Evolutionary conservation across 2,329 filamentous ascomycete species (phyloP), one percentile per base, ranked within the genome.

Genomic region (Beauveria asiatica): DNA sequence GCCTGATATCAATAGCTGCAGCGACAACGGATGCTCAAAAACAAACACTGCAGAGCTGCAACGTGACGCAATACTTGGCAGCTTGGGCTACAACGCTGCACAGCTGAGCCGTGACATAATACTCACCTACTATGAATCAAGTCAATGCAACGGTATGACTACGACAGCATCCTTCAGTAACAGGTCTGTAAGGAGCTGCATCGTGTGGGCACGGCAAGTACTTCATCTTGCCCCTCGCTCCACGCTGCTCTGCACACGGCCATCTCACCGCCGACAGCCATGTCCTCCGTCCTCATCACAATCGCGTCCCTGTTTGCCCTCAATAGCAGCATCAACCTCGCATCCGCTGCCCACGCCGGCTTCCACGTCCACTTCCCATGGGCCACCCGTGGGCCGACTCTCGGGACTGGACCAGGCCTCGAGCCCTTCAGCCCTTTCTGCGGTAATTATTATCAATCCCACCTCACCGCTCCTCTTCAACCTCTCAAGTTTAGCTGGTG

Each of bases 361-460:
- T 56, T 56, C 39, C 53, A 56, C 27, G 53, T 56, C 21, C 53
- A 56, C 7, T 56, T 56, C 39, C 53, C 53, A 23, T 56, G 53
- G 53, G 17, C 16, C 23, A 56, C 39, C n/a, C 53, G 53, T 9
- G 39, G 53, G 5, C 53, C 53, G 17, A 56, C 13, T 10, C 53
- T 16, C 41, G 30, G 19, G 37, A 30, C 23, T 21, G 3, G 53
- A 27, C 39, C 21, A 56, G 39, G 9, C 3, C 23, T 56, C 4
- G 33, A 44, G 4, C 21, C 1, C 17, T 56, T 17, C 9, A 56
- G 16, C n/a, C 53, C 53, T 16, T 56, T 56, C 27, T 56, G 53
- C 39, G 23, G 53, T 56, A 56, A 23, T 23, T 23, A n/a, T n/a
- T n/a, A n/a, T n/a, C n/a, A 23, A 23, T 2, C 23, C 23, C 23